Evolutionary conservation across 176 grass and related monocot species (phyloP).

Genomic region (Melocanna baccifera): DNA sequence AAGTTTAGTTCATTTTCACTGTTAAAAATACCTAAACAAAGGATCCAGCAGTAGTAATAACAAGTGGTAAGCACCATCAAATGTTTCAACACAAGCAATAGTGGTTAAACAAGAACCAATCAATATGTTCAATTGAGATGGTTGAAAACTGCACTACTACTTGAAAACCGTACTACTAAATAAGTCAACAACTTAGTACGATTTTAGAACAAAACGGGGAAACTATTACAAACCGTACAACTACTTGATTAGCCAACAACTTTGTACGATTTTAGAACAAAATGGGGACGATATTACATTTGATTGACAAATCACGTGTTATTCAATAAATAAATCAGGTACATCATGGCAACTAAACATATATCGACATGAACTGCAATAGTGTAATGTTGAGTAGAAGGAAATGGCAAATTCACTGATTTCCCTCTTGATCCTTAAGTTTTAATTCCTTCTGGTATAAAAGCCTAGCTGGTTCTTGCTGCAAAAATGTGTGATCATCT

Average conservation of each 20-base stretch:
- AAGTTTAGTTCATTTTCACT: background rate
- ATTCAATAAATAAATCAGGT: background rate
- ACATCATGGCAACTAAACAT: background rate
- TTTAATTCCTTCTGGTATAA: constrained; percentile 9
- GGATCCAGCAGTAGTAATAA: background rate
- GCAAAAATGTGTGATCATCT: constrained; percentile 34
- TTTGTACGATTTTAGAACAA: background rate
- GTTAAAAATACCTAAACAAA: background rate
- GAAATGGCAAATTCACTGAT: background rate
- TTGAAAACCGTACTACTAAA: background rate
- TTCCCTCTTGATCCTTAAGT: background rate
- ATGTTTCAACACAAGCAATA: background rate
- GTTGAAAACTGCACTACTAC: background rate
- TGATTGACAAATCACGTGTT: background rate
- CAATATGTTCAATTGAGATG: background rate
- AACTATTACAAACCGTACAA: background rate
- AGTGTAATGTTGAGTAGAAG: background rate
- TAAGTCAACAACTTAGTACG: background rate
- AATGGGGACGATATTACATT: background rate
- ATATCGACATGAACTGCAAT: background rate
- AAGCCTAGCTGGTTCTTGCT: constrained; percentile 17
- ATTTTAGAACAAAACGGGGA: background rate
- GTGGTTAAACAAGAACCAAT: background rate
- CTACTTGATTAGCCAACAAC: background rate
- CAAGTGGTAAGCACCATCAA: background rate